Evolutionary conservation across 768 basidiomycete species (phyloP), one percentile per base, ranked within the genome.

Genomic region (Termitomyces sp.): DNA sequence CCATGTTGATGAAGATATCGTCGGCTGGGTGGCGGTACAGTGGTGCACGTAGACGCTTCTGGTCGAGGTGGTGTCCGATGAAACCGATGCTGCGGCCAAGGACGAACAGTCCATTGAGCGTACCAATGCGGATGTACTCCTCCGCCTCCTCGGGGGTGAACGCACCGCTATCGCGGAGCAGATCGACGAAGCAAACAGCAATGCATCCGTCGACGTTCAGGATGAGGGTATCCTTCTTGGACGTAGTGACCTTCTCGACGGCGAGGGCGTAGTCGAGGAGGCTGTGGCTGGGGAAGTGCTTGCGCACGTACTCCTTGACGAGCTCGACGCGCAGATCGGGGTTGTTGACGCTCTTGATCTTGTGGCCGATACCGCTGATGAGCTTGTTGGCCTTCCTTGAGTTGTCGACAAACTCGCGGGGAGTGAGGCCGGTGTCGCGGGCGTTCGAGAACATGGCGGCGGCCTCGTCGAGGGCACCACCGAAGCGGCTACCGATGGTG

Each of bases 321-420:
- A 94, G 87, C 75, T 92, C 89, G 59, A 94, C 91, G 69, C 91
- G 90, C 45, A 92, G 80, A 80, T 95, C 92, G 47, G 92, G 93
- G 84, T 95, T 95, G 76, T 92, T 95, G 62, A 94, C 91, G 63
- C 89, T 93, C 86, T 99, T 99, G 82, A 99, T 97, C 85, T 98
- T 98, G 87, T 99, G 96, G 45, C 96, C 96, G 63, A 99, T 99
- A 80, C 96, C 96, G 63, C 87, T 90, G 80, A 98, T 96, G 60
- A 97, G 86, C 75, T 94, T 94, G 82, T 96, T 97, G 29, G 86
- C 86, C 77, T 95, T 95, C 68, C 95, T 83, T 66, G 89, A 89
- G 64, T 87, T 84, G 73, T 96, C 96, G 65, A 99, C 96, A 65
- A 99, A 98, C 73, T 99, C 95, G 67, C 96, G 85, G n/a, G 96